A percentile compares a stretch with the other conserved stretches of the same genome.
Evolutionary conservation across 768 basidiomycete species (phyloP).

Genomic region (Scleroderma bovista): DNA sequence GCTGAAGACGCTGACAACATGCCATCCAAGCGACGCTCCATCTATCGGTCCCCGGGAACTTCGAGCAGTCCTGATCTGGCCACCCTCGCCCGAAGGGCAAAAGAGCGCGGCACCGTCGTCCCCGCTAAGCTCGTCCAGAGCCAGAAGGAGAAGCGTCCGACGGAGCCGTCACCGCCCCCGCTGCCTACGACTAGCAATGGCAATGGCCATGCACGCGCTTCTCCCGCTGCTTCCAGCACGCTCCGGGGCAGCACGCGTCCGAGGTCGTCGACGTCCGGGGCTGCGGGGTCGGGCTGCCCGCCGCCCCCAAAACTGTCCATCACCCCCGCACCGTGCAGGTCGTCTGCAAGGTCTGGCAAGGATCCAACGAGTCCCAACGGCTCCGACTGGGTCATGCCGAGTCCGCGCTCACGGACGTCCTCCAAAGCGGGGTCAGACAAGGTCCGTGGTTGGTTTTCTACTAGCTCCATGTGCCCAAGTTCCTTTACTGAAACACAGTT

Average conservation of each 20-base stretch:
- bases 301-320: constrained; percentile 32
- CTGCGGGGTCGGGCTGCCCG: constrained; percentile 21
- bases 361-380: constrained; percentile 30
- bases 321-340: constrained; percentile 24
- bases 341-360: constrained; percentile 14
- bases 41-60: constrained; percentile 85
- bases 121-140: constrained; percentile 30
- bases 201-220: constrained; percentile 14
- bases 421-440: constrained; percentile 43
- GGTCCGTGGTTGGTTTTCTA: constrained; percentile 33
- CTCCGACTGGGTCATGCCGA: constrained; percentile 46
- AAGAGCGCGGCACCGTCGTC: constrained; percentile 52
- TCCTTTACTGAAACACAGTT: no score
- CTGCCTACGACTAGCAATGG: no score
- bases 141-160: constrained; percentile 28
- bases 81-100: constrained; percentile 79
- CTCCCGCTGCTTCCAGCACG: constrained; percentile 9
- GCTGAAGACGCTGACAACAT: constrained; percentile 61
- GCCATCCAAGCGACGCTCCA: constrained; percentile 72
- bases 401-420: constrained; percentile 38
- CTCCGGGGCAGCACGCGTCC: constrained; percentile 24
- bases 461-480: background rate
- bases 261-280: constrained; percentile 39
- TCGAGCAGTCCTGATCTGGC: constrained; percentile 91
- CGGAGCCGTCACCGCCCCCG: constrained; percentile 43